Evolutionary conservation across 2,329 filamentous ascomycete species (phyloP).

Genomic region (Magnaporthiopsis incrustans): DNA sequence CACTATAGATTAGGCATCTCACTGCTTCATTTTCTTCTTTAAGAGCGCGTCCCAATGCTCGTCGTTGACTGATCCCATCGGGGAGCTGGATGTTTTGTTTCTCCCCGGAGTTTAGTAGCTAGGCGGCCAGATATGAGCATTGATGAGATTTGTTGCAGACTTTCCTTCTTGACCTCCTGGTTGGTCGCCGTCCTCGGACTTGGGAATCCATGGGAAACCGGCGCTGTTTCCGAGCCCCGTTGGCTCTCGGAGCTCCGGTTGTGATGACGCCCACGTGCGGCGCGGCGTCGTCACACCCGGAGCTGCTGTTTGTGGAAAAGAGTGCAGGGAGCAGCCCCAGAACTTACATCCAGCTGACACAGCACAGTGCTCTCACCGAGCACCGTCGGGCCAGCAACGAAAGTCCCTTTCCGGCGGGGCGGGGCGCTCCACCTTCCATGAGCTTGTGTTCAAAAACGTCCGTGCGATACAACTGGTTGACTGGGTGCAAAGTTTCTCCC

Average conservation of each 20-base stretch:
- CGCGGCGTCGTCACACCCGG: neutral
- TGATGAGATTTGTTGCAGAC: no score
- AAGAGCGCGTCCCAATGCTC: no score
- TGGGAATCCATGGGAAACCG: no score
- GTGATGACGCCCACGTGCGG: neutral
- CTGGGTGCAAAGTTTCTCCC: neutral
- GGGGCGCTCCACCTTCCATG: neutral
- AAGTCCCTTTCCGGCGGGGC: neutral
- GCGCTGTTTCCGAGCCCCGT: no score
- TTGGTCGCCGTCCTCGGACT: no score
- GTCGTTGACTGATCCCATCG: no score
- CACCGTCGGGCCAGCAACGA: neutral
- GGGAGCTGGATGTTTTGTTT: no score
- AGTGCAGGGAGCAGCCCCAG: no score
- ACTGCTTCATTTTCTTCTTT: neutral
- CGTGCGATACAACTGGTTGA: neutral
- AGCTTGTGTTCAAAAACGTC: neutral
- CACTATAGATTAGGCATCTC: slow-evolving; percentile 38
- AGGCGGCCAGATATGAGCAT: no score
- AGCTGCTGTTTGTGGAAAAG: neutral
- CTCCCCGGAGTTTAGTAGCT: no score
- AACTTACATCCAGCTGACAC: neutral
- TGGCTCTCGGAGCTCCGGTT: no score
- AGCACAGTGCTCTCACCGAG: neutral
- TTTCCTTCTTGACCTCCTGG: no score